Evolutionary conservation across 1,284 basidiomycete species (phyloP), one percentile per base, ranked within the genome.

Genomic region (Pulchroboletus neoregius): DNA sequence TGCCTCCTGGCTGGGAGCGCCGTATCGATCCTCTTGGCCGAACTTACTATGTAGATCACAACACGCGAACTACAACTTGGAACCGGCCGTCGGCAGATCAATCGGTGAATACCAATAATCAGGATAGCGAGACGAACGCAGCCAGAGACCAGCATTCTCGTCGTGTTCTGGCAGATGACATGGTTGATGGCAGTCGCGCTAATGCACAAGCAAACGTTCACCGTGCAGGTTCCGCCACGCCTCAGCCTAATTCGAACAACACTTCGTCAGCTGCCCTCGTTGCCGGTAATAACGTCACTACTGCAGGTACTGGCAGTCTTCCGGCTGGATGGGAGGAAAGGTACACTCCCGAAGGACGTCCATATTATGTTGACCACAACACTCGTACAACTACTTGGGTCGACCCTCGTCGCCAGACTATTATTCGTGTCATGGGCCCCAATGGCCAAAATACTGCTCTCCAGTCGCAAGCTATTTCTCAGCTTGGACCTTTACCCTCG

Each of bases 371-470:
- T 28, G 91, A 93, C 64, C 91, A 94, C 71, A 93, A 93, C 65
- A 94, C 92, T 11, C 82, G 94, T 34, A 94, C 93, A 20, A 95
- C 93, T 22, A 95, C 93, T 3, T 96, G 93, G 93, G 91, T 94
- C 33, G 94, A 95, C 65, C 93, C 93, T 22, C 83, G 93, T 45
- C 80, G 91, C 43, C 91, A 94, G 69, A 90, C 91, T 46, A 79
- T 94, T 49, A 82, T 94, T 43, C 87, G 91, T 53, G 90, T 94
- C 48, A 88, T 94, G 80, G 91, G 88, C 9, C 88, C 90, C 32
- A 84, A 83, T 61, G 89, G 90, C 36, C 87, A 89, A 65, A 87
- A 88, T 53, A 71, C 90, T 24, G 80, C 84, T 27, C 74, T 86
- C 23, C 90, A 93, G 66, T 89, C 88, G 13, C 91, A 94, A 66